Conservation (phyloP, 1,284 basidiomycete species). For the Blastosporella zonata region DNA sequence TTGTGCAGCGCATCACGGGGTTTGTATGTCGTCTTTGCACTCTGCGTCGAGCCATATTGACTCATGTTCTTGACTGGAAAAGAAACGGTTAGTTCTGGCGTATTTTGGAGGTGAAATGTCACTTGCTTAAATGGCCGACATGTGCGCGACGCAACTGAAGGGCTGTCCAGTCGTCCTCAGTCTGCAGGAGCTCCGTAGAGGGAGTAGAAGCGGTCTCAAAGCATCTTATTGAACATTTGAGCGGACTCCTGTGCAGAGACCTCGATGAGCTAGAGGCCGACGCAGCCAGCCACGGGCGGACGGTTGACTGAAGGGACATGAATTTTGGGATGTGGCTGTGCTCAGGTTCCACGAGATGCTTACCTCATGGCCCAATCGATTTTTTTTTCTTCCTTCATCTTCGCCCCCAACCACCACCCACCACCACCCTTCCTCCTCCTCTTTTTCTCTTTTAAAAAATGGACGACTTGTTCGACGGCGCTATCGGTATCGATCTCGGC, state of each 20-base stretch:
- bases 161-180: slow-evolving; percentile 59
- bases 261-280: slow-evolving; percentile 34
- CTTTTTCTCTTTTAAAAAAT: slow-evolving; percentile 58
- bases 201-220: slow-evolving; percentile 29
- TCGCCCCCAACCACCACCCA: slow-evolving; percentile 32
- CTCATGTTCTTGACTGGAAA: slow-evolving; percentile 62
- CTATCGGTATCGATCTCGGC: slow-evolving; percentile 92
- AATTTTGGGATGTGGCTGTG: slow-evolving; percentile 44
- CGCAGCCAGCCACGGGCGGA: slow-evolving; percentile 43
- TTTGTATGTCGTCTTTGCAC: slow-evolving; percentile 66
- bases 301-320: slow-evolving; percentile 31
- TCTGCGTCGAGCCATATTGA: slow-evolving; percentile 78
- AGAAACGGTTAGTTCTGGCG: slow-evolving; percentile 13
- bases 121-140: slow-evolving; percentile 53
- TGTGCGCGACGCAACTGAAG: slow-evolving; percentile 59
- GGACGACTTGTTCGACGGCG: slow-evolving; percentile 95
- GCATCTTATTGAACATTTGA: slow-evolving; percentile 19
- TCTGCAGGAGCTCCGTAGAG: slow-evolving; percentile 38
- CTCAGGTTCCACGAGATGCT: slow-evolving; percentile 35
- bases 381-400: slow-evolving; percentile 43
- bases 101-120: slow-evolving; percentile 6
- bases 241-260: slow-evolving; percentile 21
- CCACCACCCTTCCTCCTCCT: slow-evolving; percentile 25
- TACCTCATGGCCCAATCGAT: slow-evolving; percentile 42
- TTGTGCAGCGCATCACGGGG: slow-evolving; percentile 72